Evolutionary conservation across 495 filamentous ascomycete genomes (phyloP).

Genomic region (Sphaerosporella brunnea): DNA sequence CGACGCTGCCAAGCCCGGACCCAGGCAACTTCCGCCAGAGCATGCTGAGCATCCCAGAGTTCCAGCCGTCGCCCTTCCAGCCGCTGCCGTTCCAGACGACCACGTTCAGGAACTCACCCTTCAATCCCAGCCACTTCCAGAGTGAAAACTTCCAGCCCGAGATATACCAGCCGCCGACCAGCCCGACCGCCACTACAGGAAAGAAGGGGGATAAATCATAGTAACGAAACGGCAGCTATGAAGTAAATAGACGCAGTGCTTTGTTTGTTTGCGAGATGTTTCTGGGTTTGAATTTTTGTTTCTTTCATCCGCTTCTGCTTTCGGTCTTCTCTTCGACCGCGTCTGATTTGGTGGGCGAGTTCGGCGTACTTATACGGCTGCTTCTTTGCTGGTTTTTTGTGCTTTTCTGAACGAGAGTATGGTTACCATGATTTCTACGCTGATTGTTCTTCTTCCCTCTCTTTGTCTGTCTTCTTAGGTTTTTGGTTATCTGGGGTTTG

Average conservation of each 20-base stretch:
- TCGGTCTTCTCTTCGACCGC: too few relatives aligned
- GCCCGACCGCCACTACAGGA: conserved; percentile 1
- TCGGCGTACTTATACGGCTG: conserved; percentile 24
- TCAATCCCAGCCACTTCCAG: conserved; percentile 68
- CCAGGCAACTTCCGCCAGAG: conserved; percentile 24
- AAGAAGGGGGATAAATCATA: too few relatives aligned
- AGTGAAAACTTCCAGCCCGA: conserved; percentile 73
- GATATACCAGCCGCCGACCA: conserved; percentile 28
- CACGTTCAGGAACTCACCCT: conserved; percentile 45
- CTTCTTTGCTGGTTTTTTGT: conserved; percentile 9
- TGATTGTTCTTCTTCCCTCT: conserved; percentile 10
- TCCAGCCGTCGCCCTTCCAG: conserved; percentile 21
- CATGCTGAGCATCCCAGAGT: conserved; percentile 14
- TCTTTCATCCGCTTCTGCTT: too few relatives aligned
- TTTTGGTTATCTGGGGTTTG: conserved; percentile 10
- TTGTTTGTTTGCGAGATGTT: too few relatives aligned
- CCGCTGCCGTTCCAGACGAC: conserved; percentile 33
- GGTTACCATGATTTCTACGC: too few relatives aligned
- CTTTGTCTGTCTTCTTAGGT: conserved; percentile 5
- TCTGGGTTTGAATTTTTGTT: too few relatives aligned
- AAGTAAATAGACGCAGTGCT: too few relatives aligned
- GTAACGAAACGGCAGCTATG: too few relatives aligned
- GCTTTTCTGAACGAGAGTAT: background rate
- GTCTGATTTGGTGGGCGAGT: too few relatives aligned
- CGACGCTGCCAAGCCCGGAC: conserved; percentile 3